A percentile compares a stretch with the other conserved stretches of the same genome.
Evolutionary conservation across 306 rosid species (phyloP).

Genomic region (Lathyrus sativus): DNA sequence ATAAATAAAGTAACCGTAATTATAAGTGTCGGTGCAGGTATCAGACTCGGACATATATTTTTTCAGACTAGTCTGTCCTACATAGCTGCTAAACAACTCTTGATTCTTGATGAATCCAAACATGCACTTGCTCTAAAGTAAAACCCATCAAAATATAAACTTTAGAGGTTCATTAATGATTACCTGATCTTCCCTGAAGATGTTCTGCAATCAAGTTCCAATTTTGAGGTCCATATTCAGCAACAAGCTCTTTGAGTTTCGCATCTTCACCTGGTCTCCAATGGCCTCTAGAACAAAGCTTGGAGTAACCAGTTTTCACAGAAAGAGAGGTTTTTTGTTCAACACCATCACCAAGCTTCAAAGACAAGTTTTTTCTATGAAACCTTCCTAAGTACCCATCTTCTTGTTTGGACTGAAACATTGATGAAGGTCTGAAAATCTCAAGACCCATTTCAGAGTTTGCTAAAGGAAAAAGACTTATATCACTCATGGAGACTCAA

Average conservation of each 20-base stretch:
- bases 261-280: slow-evolving; percentile 96
- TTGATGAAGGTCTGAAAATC: slow-evolving; percentile 43
- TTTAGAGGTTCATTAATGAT: slow-evolving; percentile 11
- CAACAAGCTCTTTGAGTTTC: slow-evolving; percentile 77
- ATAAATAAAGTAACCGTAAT: too few species aligned
- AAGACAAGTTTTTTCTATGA: slow-evolving; percentile 34
- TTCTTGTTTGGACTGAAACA: slow-evolving; percentile 28
- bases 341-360: slow-evolving; percentile 48
- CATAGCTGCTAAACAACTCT: too few species aligned
- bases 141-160: background rate
- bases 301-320: slow-evolving; percentile 44
- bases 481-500: slow-evolving; percentile 43
- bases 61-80: too few species aligned
- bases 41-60: too few species aligned
- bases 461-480: slow-evolving; percentile 36
- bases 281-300: slow-evolving; percentile 86
- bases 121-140: background rate
- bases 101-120: background rate
- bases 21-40: too few species aligned
- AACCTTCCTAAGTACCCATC: slow-evolving; percentile 15
- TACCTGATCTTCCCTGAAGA: slow-evolving; percentile 92
- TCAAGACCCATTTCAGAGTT: slow-evolving; percentile 47
- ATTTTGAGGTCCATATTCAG: slow-evolving; percentile 85
- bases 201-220: slow-evolving; percentile 89
- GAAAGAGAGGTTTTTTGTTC: slow-evolving; percentile 28